phyloP scores from a whole-genome alignment of 805 yeast genomes.

The Yarrowia osloensis region DNA sequence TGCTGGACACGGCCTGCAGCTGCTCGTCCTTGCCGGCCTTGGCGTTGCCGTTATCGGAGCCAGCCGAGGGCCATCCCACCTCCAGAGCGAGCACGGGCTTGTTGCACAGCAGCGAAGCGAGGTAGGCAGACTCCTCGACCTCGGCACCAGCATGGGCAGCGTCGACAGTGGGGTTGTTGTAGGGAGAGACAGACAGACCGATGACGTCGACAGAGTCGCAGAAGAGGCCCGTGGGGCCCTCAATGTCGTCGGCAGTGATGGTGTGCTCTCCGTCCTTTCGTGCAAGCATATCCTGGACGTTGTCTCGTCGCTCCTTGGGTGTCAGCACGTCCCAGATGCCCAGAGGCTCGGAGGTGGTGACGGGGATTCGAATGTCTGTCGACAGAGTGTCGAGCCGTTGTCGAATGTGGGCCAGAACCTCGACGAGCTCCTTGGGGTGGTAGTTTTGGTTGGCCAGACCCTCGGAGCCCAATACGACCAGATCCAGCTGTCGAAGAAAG shows the following conservation, averaged over 20 bases:
- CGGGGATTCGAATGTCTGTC: not conserved
- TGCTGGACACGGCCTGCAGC: slow-evolving; percentile 20
- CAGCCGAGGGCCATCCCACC: slow-evolving; percentile 26
- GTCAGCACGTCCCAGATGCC: slow-evolving; percentile 29
- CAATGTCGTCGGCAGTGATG: slow-evolving; percentile 14
- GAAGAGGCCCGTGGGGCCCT: slow-evolving; percentile 9
- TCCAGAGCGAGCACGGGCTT: slow-evolving; percentile 27
- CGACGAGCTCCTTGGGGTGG: slow-evolving; percentile 30
- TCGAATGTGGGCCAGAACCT: not conserved
- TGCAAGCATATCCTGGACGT: not conserved
- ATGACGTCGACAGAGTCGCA: slow-evolving; percentile 26
- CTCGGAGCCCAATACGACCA: slow-evolving; percentile 22
- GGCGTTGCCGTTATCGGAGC: slow-evolving; percentile 23
- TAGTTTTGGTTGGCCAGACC: slow-evolving; percentile 27
- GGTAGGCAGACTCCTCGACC: slow-evolving; percentile 26
- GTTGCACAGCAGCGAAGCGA: slow-evolving; percentile 23
- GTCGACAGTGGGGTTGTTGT: not conserved
- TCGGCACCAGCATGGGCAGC: slow-evolving; percentile 22
- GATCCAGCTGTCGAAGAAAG: slow-evolving; percentile 16
- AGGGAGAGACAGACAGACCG: slow-evolving; percentile 26
- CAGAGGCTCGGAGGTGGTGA: slow-evolving; percentile 24
- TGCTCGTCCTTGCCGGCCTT: slow-evolving; percentile 24
- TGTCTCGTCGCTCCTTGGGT: slow-evolving; percentile 23
- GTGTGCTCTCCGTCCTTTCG: not conserved
- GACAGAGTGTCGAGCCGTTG: not conserved